Evolutionary conservation across 139 green algal species (phyloP).

Genomic region (Chlamydomonas schloesseri): DNA sequence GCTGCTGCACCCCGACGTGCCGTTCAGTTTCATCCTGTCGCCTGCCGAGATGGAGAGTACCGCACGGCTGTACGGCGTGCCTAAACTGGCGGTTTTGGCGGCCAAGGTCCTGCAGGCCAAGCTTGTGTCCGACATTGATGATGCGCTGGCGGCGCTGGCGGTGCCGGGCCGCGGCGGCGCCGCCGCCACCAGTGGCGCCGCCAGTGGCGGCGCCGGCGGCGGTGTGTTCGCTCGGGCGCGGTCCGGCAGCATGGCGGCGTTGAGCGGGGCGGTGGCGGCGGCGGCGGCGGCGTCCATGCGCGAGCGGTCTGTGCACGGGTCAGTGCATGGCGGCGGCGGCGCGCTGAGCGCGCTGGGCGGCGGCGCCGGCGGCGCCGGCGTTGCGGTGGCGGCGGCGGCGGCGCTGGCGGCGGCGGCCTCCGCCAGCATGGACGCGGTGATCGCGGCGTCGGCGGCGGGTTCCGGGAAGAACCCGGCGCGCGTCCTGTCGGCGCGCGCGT

Average conservation of each 20-base stretch:
- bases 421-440: neutral
- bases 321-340: no score
- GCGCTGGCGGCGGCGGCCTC: constrained; percentile 22
- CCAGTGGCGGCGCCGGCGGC: neutral
- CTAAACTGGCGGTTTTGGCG: constrained; percentile 45
- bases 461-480: neutral
- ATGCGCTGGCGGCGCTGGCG: neutral
- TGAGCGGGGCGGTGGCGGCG: constrained; percentile 1
- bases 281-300: neutral
- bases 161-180: neutral
- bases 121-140: constrained; percentile 47
- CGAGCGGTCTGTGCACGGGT: no score
- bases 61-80: constrained; percentile 21
- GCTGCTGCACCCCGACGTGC: constrained; percentile 62
- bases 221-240: neutral
- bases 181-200: neutral
- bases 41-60: constrained; percentile 47
- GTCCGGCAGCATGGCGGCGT: neutral
- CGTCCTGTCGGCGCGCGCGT: neutral
- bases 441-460: neutral
- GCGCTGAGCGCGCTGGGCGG: no score
- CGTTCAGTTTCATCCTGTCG: constrained; percentile 58
- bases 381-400: neutral
- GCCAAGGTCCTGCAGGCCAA: constrained; percentile 53
- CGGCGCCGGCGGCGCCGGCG: neutral